These are phyloP conservation scores for Colletotrichum higginsianum DNA, from an alignment of 2,329 filamentous ascomycete genomes.

Conservation along the genomic window DNA sequence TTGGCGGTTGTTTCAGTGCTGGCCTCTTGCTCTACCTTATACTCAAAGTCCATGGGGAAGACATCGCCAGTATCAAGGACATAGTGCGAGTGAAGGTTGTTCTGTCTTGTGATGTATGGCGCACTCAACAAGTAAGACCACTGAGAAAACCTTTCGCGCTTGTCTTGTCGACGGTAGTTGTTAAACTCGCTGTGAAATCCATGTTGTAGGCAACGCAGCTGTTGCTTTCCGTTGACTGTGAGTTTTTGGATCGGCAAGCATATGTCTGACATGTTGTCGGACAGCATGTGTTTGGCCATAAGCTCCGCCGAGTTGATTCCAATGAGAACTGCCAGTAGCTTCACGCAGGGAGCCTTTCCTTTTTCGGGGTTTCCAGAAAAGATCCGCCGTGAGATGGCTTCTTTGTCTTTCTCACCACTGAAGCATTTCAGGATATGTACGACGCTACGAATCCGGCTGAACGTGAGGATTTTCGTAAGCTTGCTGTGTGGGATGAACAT, in stretches of 20 bases:
- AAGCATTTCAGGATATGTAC: not conserved
- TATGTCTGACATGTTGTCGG: not conserved
- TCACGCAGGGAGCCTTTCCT: not conserved
- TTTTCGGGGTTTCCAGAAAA: not conserved
- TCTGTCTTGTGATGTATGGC: conserved; percentile 12
- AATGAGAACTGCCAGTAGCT: conserved; percentile 7
- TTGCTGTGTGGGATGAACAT: not conserved
- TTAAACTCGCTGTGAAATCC: not conserved
- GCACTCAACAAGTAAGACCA: conserved; percentile 25
- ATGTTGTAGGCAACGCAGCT: not conserved
- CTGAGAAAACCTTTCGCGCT: not conserved
- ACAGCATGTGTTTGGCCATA: not conserved
- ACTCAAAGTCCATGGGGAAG: conserved; percentile 23
- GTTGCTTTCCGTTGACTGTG: not conserved
- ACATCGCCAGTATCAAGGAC: conserved; percentile 22
- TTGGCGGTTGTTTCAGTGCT: not conserved
- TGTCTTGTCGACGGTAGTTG: not conserved
- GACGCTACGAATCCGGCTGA: not conserved
- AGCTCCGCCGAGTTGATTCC: not conserved
- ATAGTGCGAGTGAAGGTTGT: conserved; percentile 5
- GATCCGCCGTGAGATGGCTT: not conserved
- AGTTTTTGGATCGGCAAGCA: conserved; percentile 3
- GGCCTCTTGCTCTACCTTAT: conserved; percentile 4
- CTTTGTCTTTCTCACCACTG: not conserved
- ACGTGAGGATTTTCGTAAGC: conserved; percentile 2